A percentile compares a stretch with the other conserved stretches of the same genome.
Evolutionary conservation across 2,329 filamentous ascomycete genomes (phyloP).

Genomic region (Aureobasidium sp.): DNA sequence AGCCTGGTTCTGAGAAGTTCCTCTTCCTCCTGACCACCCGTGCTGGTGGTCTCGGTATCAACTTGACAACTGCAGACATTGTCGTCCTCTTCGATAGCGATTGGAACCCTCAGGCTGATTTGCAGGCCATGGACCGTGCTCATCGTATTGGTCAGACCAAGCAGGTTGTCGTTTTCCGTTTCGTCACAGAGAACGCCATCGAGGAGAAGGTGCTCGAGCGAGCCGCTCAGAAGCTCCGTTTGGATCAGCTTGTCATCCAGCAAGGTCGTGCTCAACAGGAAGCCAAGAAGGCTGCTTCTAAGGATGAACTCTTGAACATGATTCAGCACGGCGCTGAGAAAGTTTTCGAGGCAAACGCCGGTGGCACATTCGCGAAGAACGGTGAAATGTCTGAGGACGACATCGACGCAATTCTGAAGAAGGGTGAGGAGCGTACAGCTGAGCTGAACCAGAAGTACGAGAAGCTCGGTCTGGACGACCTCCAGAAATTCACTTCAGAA

Average conservation of each 20-base stretch:
- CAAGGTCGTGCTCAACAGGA: constrained; percentile 90
- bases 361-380: constrained; percentile 53
- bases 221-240: constrained; percentile 89
- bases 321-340: constrained; percentile 98
- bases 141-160: constrained; percentile 98
- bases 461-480: constrained; percentile 89
- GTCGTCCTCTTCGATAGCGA: constrained; percentile 96
- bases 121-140: constrained; percentile 97
- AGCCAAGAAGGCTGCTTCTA: constrained; percentile 84
- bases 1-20: constrained; percentile 89
- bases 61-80: constrained; percentile 89
- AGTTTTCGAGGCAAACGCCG: constrained; percentile 70
- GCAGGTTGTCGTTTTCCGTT: constrained; percentile 92
- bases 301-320: constrained; percentile 94
- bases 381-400: constrained; percentile 73
- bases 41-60: constrained; percentile 93
- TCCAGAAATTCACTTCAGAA: constrained; percentile 96
- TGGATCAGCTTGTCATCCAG: constrained; percentile 96
- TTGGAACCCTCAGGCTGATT: constrained; percentile 97
- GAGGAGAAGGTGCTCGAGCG: constrained; percentile 97
- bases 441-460: constrained; percentile 91
- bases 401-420: constrained; percentile 79
- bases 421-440: constrained; percentile 83
- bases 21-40: constrained; percentile 92
- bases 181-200: constrained; percentile 96